phyloP scores from a whole-genome alignment of 768 basidiomycete genomes.

The Suillus discolor region DNA sequence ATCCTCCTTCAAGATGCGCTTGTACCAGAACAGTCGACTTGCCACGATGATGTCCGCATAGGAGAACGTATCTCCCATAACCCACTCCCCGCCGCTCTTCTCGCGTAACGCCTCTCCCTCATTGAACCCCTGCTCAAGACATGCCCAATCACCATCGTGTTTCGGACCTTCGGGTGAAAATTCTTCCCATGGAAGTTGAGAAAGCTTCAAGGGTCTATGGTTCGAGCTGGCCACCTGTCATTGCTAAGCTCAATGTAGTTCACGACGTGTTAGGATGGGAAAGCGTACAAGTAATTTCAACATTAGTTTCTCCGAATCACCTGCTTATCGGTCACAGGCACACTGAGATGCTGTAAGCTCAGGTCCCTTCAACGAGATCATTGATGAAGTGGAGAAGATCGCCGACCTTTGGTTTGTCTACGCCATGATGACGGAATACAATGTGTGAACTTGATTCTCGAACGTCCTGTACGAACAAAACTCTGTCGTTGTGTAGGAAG shows the following conservation, averaged over 20 bases:
- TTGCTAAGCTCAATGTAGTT: constrained; percentile 20
- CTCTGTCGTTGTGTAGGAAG: not conserved
- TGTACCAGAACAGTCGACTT: too few relatives aligned
- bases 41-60: too few relatives aligned
- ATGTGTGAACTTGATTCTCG: too few relatives aligned
- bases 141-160: too few relatives aligned
- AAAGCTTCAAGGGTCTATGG: constrained; percentile 28
- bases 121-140: too few relatives aligned
- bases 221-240: constrained; percentile 30
- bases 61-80: too few relatives aligned
- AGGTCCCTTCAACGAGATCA: constrained; percentile 29
- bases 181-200: too few relatives aligned
- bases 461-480: not conserved
- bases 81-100: too few relatives aligned
- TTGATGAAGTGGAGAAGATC: constrained; percentile 27
- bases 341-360: constrained; percentile 35
- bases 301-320: not conserved
- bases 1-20: too few relatives aligned
- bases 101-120: too few relatives aligned
- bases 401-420: constrained; percentile 35
- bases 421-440: constrained; percentile 22
- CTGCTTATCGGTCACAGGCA: constrained; percentile 25
- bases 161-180: too few relatives aligned
- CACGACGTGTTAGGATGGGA: constrained; percentile 40
- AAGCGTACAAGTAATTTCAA: constrained; percentile 30